These are phyloP conservation scores for Udeniomyces megalosporus DNA, from an alignment of 768 basidiomycete species.

Conservation along the genomic window DNA sequence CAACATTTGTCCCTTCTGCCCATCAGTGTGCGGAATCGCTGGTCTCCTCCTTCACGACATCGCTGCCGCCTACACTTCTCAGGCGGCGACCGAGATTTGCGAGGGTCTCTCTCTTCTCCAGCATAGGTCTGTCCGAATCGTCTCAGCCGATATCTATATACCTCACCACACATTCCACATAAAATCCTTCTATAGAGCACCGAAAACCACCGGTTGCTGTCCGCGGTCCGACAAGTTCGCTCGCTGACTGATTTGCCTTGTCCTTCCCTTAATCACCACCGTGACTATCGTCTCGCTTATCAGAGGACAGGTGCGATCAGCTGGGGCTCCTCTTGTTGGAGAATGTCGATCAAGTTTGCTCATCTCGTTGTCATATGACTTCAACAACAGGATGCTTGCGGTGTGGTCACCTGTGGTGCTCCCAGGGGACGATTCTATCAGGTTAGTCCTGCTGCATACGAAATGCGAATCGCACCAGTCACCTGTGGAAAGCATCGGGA, in stretches of 20 bases:
- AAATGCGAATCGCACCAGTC: no score
- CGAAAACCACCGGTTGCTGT: no score
- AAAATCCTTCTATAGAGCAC: no score
- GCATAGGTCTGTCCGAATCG: conserved; percentile 45
- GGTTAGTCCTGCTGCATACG: conserved; percentile 31
- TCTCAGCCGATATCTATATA: no score
- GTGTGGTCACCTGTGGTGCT: conserved; percentile 86
- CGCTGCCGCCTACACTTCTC: conserved; percentile 35
- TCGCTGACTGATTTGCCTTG: conserved; percentile 1
- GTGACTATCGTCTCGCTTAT: neutral
- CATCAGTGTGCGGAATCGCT: conserved; percentile 69
- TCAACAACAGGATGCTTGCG: conserved; percentile 71
- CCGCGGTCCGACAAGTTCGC: no score
- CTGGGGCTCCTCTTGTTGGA: neutral
- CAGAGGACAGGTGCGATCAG: conserved; percentile 15
- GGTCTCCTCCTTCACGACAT: conserved; percentile 69
- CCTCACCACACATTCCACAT: no score
- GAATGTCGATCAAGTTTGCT: neutral
- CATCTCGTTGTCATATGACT: neutral
- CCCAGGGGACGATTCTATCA: conserved; percentile 83
- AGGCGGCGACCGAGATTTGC: conserved; percentile 73
- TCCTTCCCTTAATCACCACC: no score
- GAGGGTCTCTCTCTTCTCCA: conserved; percentile 92
- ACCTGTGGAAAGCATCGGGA: no score
- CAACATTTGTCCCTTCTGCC: no score